A percentile compares a stretch with the other conserved stretches of the same genome.
Conservation (phyloP, 352 stramenopile species). For the Phytophthora meadii region DNA sequence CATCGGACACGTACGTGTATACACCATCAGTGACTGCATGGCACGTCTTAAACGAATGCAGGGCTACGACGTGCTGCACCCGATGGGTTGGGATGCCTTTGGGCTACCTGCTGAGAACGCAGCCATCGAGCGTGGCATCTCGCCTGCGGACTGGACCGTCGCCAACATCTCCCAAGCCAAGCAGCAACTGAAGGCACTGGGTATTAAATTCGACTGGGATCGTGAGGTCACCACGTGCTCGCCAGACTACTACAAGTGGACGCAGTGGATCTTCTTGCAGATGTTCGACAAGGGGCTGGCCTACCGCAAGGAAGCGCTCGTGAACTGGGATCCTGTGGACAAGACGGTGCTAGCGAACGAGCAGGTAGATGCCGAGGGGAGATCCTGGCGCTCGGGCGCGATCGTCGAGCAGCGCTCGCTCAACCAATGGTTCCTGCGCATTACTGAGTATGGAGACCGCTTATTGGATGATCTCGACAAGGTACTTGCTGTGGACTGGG, state of each 20-base stretch:
- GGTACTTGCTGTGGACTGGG: constrained; percentile 45
- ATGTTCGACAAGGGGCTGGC: constrained; percentile 97
- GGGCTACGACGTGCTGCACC: constrained; percentile 97
- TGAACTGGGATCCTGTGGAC: constrained; percentile 99
- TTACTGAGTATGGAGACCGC: constrained; percentile 98
- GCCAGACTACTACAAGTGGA: constrained; percentile 99
- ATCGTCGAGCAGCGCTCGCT: constrained; percentile 95
- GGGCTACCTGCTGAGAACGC: constrained; percentile 99
- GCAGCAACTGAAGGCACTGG: constrained; percentile 95
- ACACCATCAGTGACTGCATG: constrained; percentile 99
- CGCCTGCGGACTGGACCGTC: constrained; percentile 95
- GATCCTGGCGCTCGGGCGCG: constrained; percentile 96
- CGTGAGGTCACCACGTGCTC: constrained; percentile 97
- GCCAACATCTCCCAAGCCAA: constrained; percentile 98
- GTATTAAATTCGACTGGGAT: constrained; percentile 98
- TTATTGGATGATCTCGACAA: constrained; percentile 95
- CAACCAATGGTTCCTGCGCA: constrained; percentile 98
- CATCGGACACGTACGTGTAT: constrained; percentile 99
- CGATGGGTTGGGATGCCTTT: constrained; percentile 99
- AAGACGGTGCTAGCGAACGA: constrained; percentile 99
- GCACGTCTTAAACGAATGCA: constrained; percentile 97
- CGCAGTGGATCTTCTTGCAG: constrained; percentile 99
- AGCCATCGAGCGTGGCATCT: constrained; percentile 97
- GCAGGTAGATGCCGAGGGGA: constrained; percentile 95
- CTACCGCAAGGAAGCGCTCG: constrained; percentile 95